These are phyloP conservation scores for Elongisporangium undulatum DNA, from an alignment of 352 stramenopile genomes.

Conservation along the genomic window DNA sequence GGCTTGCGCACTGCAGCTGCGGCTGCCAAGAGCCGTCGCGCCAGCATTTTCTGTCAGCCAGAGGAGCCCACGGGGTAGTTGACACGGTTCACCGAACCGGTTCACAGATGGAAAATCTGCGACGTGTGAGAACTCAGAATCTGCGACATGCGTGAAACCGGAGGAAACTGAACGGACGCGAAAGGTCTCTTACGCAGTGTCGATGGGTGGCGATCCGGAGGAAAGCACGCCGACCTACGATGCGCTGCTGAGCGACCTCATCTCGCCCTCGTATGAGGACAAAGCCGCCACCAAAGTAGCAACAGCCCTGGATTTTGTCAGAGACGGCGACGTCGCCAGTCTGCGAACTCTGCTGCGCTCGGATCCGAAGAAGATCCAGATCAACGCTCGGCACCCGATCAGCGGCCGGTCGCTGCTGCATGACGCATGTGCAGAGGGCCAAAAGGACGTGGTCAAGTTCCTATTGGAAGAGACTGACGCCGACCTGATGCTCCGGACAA, in stretches of 20 bases:
- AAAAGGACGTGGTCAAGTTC: slow-evolving; percentile 49
- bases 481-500: slow-evolving; percentile 55
- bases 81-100: slow-evolving; percentile 8
- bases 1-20: slow-evolving; percentile 2
- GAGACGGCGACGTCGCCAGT: slow-evolving; percentile 20
- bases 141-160: slow-evolving; percentile 6
- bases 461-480: slow-evolving; percentile 37
- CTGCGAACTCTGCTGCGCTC: slow-evolving; percentile 17
- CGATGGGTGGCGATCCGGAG: not conserved
- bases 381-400: slow-evolving; percentile 31
- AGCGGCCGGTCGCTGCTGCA: slow-evolving; percentile 57
- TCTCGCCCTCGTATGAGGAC: slow-evolving; percentile 11
- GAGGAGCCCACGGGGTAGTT: not conserved
- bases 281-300: not conserved
- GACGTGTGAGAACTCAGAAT: slow-evolving; percentile 17
- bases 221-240: slow-evolving; percentile 17
- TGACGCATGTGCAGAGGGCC: slow-evolving; percentile 46
- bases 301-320: slow-evolving; percentile 22
- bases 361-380: slow-evolving; percentile 6
- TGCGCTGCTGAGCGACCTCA: slow-evolving; percentile 45
- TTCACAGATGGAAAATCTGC: slow-evolving; percentile 14
- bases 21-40: slow-evolving; percentile 14
- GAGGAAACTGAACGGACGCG: slow-evolving; percentile 1
- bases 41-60: slow-evolving; percentile 6
- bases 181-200: slow-evolving; percentile 5